Percentiles rank a stretch among this genome's conserved stretches.
Evolutionary conservation across 1,284 basidiomycete species (phyloP).

Genomic region (Heterobasidion annosum): DNA sequence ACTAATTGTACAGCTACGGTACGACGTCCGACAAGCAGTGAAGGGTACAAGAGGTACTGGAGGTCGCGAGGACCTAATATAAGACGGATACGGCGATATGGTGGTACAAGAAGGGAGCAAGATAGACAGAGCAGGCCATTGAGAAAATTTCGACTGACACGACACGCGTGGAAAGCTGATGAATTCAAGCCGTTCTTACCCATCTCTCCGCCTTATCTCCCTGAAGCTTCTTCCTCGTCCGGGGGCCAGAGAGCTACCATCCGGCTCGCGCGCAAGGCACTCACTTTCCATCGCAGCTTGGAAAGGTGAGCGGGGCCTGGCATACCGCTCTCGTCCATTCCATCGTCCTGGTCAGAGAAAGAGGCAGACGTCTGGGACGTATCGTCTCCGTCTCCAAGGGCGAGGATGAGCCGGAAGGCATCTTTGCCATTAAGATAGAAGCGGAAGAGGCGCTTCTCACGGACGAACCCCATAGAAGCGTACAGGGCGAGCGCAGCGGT

Average conservation of each 20-base stretch:
- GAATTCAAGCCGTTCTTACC: too few species aligned
- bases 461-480: constrained; percentile 87
- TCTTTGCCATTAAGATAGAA: constrained; percentile 96
- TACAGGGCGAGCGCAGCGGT: constrained; percentile 80
- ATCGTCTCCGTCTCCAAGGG: constrained; percentile 30
- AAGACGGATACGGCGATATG: too few species aligned
- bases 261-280: constrained; percentile 8
- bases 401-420: constrained; percentile 68
- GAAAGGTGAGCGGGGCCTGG: constrained; percentile 3
- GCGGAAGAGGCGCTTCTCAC: constrained; percentile 89
- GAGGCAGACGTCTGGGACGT: background rate
- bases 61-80: too few species aligned
- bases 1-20: too few species aligned
- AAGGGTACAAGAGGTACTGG: too few species aligned
- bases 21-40: too few species aligned
- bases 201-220: constrained; percentile 3
- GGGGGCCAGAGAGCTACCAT: constrained; percentile 12
- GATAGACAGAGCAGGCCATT: too few species aligned
- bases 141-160: too few species aligned
- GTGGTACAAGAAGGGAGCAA: too few species aligned
- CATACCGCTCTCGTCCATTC: background rate
- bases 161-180: too few species aligned
- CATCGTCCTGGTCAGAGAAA: background rate
- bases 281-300: constrained; percentile 7
- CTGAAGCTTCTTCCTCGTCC: constrained; percentile 9